These are phyloP conservation scores for Aspergillus sp. DNA, from an alignment of 2,329 filamentous ascomycete genomes.

Conservation along the genomic window DNA sequence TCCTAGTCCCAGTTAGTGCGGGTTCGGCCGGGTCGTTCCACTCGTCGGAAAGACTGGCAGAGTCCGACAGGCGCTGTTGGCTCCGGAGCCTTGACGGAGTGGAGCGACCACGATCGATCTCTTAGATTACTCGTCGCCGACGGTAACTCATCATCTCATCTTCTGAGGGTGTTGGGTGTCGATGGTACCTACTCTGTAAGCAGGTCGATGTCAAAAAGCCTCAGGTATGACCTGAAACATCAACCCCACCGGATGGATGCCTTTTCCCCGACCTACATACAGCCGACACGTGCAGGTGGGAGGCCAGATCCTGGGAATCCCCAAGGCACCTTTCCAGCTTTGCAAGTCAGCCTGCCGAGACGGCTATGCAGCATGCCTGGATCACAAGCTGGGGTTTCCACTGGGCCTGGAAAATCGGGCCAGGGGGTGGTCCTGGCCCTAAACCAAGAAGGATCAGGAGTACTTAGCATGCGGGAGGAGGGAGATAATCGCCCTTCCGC, in stretches of 20 bases:
- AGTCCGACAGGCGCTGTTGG: constrained; percentile 4
- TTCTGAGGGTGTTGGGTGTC: too few species aligned
- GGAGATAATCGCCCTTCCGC: too few species aligned
- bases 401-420: too few species aligned
- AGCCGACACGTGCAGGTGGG: neutral
- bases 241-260: too few species aligned
- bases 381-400: too few species aligned
- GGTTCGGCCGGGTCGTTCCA: neutral
- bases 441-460: neutral
- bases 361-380: neutral
- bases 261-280: too few species aligned
- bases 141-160: too few species aligned
- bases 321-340: neutral
- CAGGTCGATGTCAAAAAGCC: too few species aligned
- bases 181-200: too few species aligned
- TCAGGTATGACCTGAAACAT: too few species aligned
- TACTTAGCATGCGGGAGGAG: neutral
- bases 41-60: neutral
- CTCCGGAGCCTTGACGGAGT: neutral
- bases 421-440: neutral
- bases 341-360: constrained; percentile 4
- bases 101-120: too few species aligned
- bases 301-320: neutral
- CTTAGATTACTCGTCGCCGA: too few species aligned
- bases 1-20: neutral